A percentile compares a stretch with the other conserved stretches of the same genome.
phyloP scores from a whole-genome alignment of 2,329 filamentous ascomycete species.

The Hirsutella rhossiliensis region DNA sequence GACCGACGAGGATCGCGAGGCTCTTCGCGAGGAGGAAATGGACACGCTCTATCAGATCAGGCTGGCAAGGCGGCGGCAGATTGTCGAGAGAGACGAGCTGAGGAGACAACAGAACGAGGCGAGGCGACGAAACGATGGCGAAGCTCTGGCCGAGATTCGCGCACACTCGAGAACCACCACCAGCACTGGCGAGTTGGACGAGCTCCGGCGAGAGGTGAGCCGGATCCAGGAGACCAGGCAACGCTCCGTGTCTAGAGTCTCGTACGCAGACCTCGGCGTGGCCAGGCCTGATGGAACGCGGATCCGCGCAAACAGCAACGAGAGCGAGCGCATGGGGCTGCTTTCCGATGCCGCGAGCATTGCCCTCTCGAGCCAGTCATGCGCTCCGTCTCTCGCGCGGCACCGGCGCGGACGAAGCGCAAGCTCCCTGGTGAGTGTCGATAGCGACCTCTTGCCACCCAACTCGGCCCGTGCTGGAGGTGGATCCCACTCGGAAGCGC shows the following conservation, averaged over 20 bases:
- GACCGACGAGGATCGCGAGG: constrained; percentile 66
- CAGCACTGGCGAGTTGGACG: constrained; percentile 44
- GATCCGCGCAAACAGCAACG: constrained; percentile 58
- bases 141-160: constrained; percentile 55
- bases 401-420: constrained; percentile 35
- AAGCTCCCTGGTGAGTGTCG: constrained; percentile 45
- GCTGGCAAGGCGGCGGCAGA: constrained; percentile 60
- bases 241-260: constrained; percentile 60
- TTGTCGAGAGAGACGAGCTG: constrained; percentile 67
- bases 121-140: constrained; percentile 55
- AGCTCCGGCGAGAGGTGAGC: constrained; percentile 42
- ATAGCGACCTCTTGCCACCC: constrained; percentile 26
- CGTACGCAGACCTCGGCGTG: constrained; percentile 65
- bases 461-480: constrained; percentile 23
- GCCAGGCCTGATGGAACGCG: constrained; percentile 68
- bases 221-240: constrained; percentile 48
- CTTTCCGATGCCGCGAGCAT: constrained; percentile 62
- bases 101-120: constrained; percentile 60
- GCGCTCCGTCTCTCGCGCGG: constrained; percentile 17
- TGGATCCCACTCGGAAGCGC: constrained; percentile 31
- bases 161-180: constrained; percentile 37
- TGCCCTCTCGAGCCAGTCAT: constrained; percentile 20
- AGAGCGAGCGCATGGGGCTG: constrained; percentile 60
- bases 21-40: constrained; percentile 79
- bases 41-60: constrained; percentile 85